Conservation (phyloP, 2,329 filamentous ascomycete species). For the Fusarium citri region DNA sequence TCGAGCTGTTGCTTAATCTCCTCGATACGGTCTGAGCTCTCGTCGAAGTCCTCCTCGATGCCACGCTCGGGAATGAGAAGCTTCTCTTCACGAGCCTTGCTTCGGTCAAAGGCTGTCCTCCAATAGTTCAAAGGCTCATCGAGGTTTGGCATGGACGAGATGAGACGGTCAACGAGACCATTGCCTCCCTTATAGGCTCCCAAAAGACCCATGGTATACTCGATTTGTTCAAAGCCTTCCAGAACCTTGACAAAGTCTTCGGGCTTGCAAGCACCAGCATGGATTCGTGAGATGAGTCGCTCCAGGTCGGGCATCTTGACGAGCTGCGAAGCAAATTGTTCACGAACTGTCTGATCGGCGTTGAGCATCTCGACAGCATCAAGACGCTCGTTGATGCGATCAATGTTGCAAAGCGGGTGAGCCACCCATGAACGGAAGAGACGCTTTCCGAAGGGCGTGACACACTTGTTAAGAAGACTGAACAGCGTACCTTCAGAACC, state of each 20-base stretch:
- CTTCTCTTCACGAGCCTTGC: conserved; percentile 80
- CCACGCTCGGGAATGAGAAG: conserved; percentile 86
- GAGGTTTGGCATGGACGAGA: conserved; percentile 88
- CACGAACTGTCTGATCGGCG: conserved; percentile 80
- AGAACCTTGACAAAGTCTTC: conserved; percentile 94
- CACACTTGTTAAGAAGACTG: conserved; percentile 88
- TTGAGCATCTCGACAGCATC: conserved; percentile 96
- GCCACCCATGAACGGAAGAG: conserved; percentile 98
- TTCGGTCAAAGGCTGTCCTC: conserved; percentile 91
- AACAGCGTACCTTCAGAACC: conserved; percentile 89
- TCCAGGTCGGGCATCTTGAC: conserved; percentile 95
- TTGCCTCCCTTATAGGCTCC: conserved; percentile 79
- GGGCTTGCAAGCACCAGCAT: conserved; percentile 88
- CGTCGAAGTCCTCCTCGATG: conserved; percentile 92
- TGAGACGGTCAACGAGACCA: conserved; percentile 85
- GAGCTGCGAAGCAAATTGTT: conserved; percentile 89
- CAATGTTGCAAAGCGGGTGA: conserved; percentile 88
- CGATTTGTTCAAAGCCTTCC: conserved; percentile 97
- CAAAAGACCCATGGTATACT: conserved; percentile 89
- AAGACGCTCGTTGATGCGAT: conserved; percentile 90
- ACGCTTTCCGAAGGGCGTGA: conserved; percentile 96
- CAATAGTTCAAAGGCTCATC: conserved; percentile 80
- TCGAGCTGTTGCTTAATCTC: conserved; percentile 79
- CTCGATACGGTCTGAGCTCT: conserved; percentile 81
- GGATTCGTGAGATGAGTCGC: conserved; percentile 91